These are phyloP conservation scores for Aspergillus amoenus DNA, from an alignment of 2,329 filamentous ascomycete species.

Conservation along the genomic window DNA sequence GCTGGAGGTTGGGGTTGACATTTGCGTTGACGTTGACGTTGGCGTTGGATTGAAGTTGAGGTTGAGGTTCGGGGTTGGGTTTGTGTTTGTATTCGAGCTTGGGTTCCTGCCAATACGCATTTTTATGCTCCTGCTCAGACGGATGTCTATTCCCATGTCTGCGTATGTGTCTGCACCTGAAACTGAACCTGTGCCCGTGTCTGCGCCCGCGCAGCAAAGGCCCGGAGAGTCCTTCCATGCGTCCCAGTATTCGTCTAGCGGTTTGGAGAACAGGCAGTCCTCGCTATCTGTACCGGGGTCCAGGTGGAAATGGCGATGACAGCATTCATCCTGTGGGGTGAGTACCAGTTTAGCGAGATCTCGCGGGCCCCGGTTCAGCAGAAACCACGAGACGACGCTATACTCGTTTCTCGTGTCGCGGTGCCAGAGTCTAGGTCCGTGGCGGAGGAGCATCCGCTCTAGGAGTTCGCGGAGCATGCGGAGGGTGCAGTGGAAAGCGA, in stretches of 20 bases:
- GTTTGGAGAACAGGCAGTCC: slow-evolving; percentile 25
- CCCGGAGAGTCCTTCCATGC: slow-evolving; percentile 26
- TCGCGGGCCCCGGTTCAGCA: slow-evolving; percentile 25
- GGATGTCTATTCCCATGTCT: neutral
- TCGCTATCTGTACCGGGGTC: neutral
- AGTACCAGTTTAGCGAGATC: slow-evolving; percentile 27
- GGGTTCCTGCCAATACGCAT: neutral
- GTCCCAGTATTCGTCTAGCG: slow-evolving; percentile 29
- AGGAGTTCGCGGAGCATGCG: slow-evolving; percentile 31
- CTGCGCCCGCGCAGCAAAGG: slow-evolving; percentile 12
- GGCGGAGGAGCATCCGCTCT: slow-evolving; percentile 30
- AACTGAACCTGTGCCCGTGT: neutral
- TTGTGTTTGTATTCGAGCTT: neutral
- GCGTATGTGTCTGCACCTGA: neutral
- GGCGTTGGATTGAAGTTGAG: neutral
- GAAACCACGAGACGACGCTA: slow-evolving; percentile 30
- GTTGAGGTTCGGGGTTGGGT: neutral
- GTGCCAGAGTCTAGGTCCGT: slow-evolving; percentile 28
- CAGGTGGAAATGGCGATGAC: slow-evolving; percentile 16
- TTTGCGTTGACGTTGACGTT: neutral
- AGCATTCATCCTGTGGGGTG: slow-evolving; percentile 26
- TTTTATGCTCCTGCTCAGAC: neutral
- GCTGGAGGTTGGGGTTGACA: neutral
- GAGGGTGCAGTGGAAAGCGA: slow-evolving; percentile 29
- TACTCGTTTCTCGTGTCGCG: slow-evolving; percentile 27